Percentiles rank a stretch among this genome's conserved stretches.
Conservation (phyloP, 441 rosid genomes). For the Eugenia klotzschiana region DNA sequence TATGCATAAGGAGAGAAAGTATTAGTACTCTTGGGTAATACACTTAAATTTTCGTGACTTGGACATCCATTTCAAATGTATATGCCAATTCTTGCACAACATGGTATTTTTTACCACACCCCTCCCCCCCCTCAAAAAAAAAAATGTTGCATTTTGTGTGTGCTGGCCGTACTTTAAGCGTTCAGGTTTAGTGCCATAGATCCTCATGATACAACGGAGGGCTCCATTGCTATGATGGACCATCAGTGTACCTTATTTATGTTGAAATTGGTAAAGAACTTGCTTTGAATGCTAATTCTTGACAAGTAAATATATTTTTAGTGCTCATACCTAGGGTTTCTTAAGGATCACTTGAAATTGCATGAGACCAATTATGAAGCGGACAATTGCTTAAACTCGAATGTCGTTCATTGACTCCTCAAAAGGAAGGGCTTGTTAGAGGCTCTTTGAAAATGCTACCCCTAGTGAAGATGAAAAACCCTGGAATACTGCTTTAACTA, state of each 20-base stretch:
- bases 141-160: not conserved
- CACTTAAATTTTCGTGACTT: not conserved
- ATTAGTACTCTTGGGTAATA: not conserved
- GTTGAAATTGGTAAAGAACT: not conserved
- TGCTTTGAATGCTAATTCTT: not conserved
- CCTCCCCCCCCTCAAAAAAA: not conserved
- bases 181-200: not conserved
- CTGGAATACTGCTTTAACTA: not conserved
- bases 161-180: not conserved
- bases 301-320: not conserved
- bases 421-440: not conserved
- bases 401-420: not conserved
- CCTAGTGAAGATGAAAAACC: not conserved
- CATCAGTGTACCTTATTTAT: not conserved
- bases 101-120: not conserved
- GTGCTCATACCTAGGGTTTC: not conserved
- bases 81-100: not conserved
- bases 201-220: not conserved
- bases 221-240: not conserved
- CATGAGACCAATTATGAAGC: not conserved
- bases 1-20: not conserved
- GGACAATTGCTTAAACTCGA: not conserved
- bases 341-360: not conserved
- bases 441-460: not conserved
- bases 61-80: not conserved